These are phyloP conservation scores for Mastigamoeba balamuthi DNA, from an alignment of 78 protist species.

Conservation along the genomic window DNA sequence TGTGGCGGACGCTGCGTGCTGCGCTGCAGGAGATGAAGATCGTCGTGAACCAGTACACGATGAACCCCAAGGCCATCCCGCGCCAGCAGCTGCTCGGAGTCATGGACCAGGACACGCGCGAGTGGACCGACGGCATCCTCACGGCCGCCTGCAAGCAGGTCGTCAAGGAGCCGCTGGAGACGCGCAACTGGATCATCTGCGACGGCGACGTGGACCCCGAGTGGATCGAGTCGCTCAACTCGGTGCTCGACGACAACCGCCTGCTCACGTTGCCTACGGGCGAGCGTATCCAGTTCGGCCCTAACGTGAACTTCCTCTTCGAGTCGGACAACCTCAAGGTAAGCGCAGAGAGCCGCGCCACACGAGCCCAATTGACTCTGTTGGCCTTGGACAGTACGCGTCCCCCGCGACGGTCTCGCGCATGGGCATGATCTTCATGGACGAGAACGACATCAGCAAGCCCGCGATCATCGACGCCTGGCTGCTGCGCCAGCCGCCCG, in stretches of 20 bases:
- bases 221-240: constrained; percentile 82
- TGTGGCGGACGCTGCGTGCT: constrained; percentile 37
- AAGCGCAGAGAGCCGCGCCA: no score
- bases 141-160: constrained; percentile 44
- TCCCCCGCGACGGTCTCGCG: constrained; percentile 85
- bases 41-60: neutral
- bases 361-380: no score
- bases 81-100: constrained; percentile 67
- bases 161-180: constrained; percentile 40
- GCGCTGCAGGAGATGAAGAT: neutral
- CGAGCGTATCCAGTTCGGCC: constrained; percentile 73
- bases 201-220: constrained; percentile 84
- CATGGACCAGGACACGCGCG: constrained; percentile 78
- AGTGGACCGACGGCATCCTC: constrained; percentile 81
- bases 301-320: constrained; percentile 76
- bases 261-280: constrained; percentile 83
- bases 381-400: constrained; percentile 65
- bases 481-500: neutral
- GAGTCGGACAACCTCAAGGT: constrained; percentile 76
- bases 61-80: constrained; percentile 86
- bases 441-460: constrained; percentile 48
- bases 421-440: constrained; percentile 70
- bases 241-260: constrained; percentile 80
- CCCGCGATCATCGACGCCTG: neutral
- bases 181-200: constrained; percentile 61